These are phyloP conservation scores for Sclerotinia nivalis DNA, from an alignment of 2,329 filamentous ascomycete species.

Conservation along the genomic window DNA sequence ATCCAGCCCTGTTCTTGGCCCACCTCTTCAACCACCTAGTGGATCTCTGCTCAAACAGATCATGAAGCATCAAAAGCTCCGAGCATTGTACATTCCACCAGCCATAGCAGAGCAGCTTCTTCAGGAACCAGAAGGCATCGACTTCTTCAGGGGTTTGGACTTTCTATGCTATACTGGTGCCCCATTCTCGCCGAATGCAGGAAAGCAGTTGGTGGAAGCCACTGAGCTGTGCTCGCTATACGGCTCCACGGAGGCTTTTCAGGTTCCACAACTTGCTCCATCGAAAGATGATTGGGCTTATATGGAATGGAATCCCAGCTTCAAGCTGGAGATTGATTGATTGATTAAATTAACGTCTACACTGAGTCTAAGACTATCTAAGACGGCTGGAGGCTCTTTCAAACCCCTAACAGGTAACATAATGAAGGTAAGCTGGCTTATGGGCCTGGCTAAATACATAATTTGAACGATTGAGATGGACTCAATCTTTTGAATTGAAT, in stretches of 20 bases:
- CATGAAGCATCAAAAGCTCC: slow-evolving; percentile 15
- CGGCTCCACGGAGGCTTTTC: slow-evolving; percentile 22
- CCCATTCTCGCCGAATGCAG: slow-evolving; percentile 19
- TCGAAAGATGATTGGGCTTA: slow-evolving; percentile 22
- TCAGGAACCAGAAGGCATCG: slow-evolving; percentile 13
- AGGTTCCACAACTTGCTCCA: slow-evolving; percentile 23
- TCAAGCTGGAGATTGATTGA: slow-evolving; percentile 16
- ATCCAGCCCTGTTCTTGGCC: slow-evolving; percentile 21
- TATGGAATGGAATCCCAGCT: slow-evolving; percentile 18
- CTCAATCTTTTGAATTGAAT: no score
- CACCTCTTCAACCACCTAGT: slow-evolving; percentile 18
- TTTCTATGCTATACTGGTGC: slow-evolving; percentile 22
- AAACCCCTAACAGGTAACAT: no score
- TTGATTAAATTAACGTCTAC: no score
- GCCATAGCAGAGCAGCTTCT: slow-evolving; percentile 17
- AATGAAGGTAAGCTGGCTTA: no score
- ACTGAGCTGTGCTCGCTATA: slow-evolving; percentile 22
- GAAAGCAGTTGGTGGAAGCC: slow-evolving; percentile 13
- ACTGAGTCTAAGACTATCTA: no score
- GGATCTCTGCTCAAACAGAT: slow-evolving; percentile 18
- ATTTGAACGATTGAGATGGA: no score
- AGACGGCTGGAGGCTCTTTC: no score
- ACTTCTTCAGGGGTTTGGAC: slow-evolving; percentile 10
- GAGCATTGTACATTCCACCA: slow-evolving; percentile 15
- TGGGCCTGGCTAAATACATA: no score